Conservation (phyloP, 768 basidiomycete genomes). For the Termitomyces sp. region DNA sequence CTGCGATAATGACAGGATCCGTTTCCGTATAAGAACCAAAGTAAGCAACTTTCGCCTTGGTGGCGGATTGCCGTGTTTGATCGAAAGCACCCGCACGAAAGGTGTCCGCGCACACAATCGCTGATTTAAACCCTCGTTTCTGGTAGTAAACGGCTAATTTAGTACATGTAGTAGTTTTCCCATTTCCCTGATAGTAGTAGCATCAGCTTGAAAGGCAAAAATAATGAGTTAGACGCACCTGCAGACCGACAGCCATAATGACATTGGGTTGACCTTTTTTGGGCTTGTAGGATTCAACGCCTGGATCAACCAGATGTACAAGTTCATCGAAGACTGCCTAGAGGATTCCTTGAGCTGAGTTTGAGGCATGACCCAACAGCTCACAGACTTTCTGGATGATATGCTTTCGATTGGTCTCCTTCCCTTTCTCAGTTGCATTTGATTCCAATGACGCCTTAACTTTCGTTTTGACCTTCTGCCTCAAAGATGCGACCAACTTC, state of each 20-base stretch:
- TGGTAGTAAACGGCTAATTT: slow-evolving; percentile 98
- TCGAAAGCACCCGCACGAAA: slow-evolving; percentile 99
- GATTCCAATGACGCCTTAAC: slow-evolving; percentile 77
- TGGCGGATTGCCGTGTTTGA: slow-evolving; percentile 97
- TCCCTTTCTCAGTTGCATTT: slow-evolving; percentile 58
- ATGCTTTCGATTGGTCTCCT: slow-evolving; percentile 78
- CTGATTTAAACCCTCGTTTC: slow-evolving; percentile 93
- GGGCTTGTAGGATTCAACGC: slow-evolving; percentile 92
- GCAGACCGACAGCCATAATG: slow-evolving; percentile 96
- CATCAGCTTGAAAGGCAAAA: background rate
- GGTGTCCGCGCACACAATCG: slow-evolving; percentile 97
- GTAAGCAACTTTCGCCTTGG: slow-evolving; percentile 98
- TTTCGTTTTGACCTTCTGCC: slow-evolving; percentile 86
- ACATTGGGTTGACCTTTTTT: slow-evolving; percentile 92
- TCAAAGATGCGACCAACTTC: slow-evolving; percentile 82
- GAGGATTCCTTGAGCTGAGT: background rate
- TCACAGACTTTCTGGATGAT: slow-evolving; percentile 79
- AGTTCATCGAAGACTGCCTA: slow-evolving; percentile 97
- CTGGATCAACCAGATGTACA: slow-evolving; percentile 91
- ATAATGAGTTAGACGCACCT: slow-evolving; percentile 42
- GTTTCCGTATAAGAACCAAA: slow-evolving; percentile 99
- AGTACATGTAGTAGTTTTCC: slow-evolving; percentile 99
- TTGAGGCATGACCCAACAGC: background rate
- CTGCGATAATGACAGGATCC: slow-evolving; percentile 92
- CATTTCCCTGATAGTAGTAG: slow-evolving; percentile 64